phyloP scores from a whole-genome alignment of 345 rosid genomes.

The Pugionium dolabratum region DNA sequence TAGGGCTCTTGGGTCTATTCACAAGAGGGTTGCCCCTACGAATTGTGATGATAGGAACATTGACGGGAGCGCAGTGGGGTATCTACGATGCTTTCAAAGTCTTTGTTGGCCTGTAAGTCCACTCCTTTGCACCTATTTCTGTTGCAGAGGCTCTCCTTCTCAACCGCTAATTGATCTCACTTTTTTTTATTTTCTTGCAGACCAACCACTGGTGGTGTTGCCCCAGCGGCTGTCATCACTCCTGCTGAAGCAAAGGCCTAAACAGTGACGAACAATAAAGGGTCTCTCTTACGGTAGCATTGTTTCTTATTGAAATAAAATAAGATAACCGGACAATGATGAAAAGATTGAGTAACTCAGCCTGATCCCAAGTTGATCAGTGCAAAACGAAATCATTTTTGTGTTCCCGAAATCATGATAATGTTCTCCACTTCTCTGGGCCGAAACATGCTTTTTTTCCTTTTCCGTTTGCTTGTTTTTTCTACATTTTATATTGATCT shows the following conservation, averaged over 20 bases:
- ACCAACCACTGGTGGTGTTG: slow-evolving; percentile 94
- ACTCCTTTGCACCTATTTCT: neutral
- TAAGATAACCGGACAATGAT: slow-evolving; percentile 24
- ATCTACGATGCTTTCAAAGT: slow-evolving; percentile 97
- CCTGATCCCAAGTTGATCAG: slow-evolving; percentile 19
- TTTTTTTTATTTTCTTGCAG: slow-evolving; percentile 41
- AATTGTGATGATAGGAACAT: slow-evolving; percentile 98
- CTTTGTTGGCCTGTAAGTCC: slow-evolving; percentile 92
- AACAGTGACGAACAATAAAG: slow-evolving; percentile 11
- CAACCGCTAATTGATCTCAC: neutral
- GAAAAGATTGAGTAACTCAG: slow-evolving; percentile 26
- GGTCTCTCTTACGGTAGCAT: slow-evolving; percentile 13
- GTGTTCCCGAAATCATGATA: neutral
- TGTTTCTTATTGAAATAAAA: slow-evolving; percentile 1
- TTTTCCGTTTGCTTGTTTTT: too few relatives aligned
- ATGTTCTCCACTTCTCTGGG: neutral
- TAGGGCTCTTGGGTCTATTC: slow-evolving; percentile 86
- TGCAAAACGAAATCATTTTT: slow-evolving; percentile 23
- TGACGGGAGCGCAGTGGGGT: slow-evolving; percentile 98
- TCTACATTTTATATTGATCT: too few relatives aligned
- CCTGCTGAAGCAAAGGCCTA: slow-evolving; percentile 34
- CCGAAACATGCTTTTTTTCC: neutral
- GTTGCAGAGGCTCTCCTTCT: slow-evolving; percentile 12
- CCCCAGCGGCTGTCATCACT: slow-evolving; percentile 55
- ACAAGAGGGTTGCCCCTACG: slow-evolving; percentile 97